Evolutionary conservation across 768 basidiomycete genomes (phyloP).

Genomic region (Tylopilus felleus): DNA sequence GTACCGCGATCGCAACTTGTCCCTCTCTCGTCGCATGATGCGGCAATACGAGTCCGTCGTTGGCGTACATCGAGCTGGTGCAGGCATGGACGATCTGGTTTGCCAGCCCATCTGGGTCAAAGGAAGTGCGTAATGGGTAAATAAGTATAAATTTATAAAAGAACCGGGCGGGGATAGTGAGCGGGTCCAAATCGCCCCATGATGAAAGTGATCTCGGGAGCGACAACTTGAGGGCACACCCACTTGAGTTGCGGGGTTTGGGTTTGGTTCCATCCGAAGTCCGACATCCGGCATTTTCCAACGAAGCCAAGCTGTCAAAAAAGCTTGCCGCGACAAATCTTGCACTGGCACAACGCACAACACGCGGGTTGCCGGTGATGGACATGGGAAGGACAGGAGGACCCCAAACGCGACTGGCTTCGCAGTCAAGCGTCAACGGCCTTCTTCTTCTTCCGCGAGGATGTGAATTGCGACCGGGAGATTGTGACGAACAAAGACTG

Average conservation of each 20-base stretch:
- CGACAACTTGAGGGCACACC: conserved; percentile 15
- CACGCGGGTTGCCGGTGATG: not conserved
- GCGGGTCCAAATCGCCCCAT: conserved; percentile 9
- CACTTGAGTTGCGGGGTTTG: not conserved
- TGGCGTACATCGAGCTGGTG: conserved; percentile 3
- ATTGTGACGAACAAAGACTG: conserved; percentile 15
- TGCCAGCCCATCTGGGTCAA: not conserved
- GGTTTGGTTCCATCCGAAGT: conserved; percentile 3
- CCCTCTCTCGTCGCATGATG: conserved; percentile 5
- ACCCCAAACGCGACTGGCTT: conserved; percentile 14
- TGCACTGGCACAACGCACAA: not conserved
- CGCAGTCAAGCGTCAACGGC: conserved; percentile 9
- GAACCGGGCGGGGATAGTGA: conserved; percentile 18
- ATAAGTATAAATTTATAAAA: conserved; percentile 12
- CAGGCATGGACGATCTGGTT: conserved; percentile 12
- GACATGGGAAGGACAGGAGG: conserved; percentile 3
- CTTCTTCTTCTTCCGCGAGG: conserved; percentile 14
- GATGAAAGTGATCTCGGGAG: conserved; percentile 27
- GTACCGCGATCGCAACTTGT: conserved; percentile 23
- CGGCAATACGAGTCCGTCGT: conserved; percentile 14
- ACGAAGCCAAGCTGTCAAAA: conserved; percentile 4
- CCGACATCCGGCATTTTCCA: conserved; percentile 17
- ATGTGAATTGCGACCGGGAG: conserved; percentile 12
- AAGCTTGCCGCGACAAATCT: not conserved
- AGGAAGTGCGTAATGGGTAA: conserved; percentile 1